Evolutionary conservation across 768 basidiomycete species (phyloP), one percentile per base, ranked within the genome.

Genomic region (Panus rudis): DNA sequence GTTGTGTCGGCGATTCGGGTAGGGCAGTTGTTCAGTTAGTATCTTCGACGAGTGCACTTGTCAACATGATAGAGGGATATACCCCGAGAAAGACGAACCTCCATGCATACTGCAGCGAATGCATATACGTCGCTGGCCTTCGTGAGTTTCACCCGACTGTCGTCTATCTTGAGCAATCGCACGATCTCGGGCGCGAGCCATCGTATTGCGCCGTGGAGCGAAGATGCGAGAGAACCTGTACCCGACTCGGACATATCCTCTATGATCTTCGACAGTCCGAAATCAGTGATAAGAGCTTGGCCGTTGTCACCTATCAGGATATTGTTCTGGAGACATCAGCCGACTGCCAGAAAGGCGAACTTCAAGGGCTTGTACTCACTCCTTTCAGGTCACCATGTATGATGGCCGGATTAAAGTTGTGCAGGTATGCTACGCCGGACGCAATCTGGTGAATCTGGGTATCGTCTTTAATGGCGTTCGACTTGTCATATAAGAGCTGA

Each of bases 371-470:
- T 16, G 33, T 35, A 63, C 68, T 27, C 52, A 78, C 78, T 46
- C 78, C 76, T 62, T 79, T 79, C 43, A 81, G 60, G 47, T 81
- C 79, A 4, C 79, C 78, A 50, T 80, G 79, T 10, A 81, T 63
- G 20, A 82, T 71, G 12, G 68, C 62, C 3, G 76, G 76, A 32
- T 67, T 67, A 51, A 70, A 70, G 35, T 69, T 66, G 47, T 82
- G 79, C 6, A 81, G 62, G 55, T 81, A 79, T 8, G 67, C 51
- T 30, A 81, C 70, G 5, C 76, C 79, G 2, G 72, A 72, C 1
- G 78, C 77, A 7, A 79, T 67, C 57, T 79, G 73, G 16, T 61
- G 56, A 20, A 81, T 51, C 78, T 81, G 38, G 2, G 4, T 24
- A 49, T n/a, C 28, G 10, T 10, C 28, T 30, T 30, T 10, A 30